Evolutionary conservation across 2,329 filamentous ascomycete species (phyloP).

Genomic region (Aspergillus melleus): DNA sequence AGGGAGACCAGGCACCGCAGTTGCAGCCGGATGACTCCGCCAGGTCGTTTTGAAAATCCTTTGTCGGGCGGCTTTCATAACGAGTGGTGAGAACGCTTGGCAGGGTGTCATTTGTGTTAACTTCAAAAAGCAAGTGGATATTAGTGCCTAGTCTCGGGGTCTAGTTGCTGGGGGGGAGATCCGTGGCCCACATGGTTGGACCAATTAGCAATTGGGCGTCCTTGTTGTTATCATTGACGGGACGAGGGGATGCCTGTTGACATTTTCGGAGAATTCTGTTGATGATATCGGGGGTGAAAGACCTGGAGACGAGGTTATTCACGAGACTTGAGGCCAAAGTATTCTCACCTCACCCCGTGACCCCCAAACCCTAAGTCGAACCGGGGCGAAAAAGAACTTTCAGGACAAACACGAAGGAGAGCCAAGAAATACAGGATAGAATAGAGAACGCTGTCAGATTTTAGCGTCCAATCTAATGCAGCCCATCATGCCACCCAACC

Average conservation of each 20-base stretch:
- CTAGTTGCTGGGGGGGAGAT: not conserved
- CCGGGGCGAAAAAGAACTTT: not conserved
- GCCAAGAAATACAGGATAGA: not conserved
- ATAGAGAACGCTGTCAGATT: not conserved
- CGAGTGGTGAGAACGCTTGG: not conserved
- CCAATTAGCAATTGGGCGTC: not conserved
- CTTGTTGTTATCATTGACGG: not conserved
- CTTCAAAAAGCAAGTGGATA: not conserved
- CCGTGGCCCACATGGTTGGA: not conserved
- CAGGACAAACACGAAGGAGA: not conserved
- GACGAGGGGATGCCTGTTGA: not conserved
- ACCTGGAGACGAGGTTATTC: no score
- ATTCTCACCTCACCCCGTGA: not conserved
- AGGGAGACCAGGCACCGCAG: not conserved
- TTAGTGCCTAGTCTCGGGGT: not conserved
- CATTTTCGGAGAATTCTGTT: no score
- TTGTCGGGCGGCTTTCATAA: not conserved
- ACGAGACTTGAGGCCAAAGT: no score
- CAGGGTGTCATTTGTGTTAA: not conserved
- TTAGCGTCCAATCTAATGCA: not conserved
- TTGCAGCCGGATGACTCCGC: not conserved
- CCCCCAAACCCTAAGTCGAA: not conserved
- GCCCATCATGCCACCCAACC: not conserved
- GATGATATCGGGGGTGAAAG: no score
- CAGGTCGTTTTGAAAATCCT: not conserved